A percentile compares a stretch with the other conserved stretches of the same genome.
These are phyloP conservation scores for Beverwykella pulmonaria DNA, from an alignment of 495 filamentous ascomycete species.

Conservation along the genomic window DNA sequence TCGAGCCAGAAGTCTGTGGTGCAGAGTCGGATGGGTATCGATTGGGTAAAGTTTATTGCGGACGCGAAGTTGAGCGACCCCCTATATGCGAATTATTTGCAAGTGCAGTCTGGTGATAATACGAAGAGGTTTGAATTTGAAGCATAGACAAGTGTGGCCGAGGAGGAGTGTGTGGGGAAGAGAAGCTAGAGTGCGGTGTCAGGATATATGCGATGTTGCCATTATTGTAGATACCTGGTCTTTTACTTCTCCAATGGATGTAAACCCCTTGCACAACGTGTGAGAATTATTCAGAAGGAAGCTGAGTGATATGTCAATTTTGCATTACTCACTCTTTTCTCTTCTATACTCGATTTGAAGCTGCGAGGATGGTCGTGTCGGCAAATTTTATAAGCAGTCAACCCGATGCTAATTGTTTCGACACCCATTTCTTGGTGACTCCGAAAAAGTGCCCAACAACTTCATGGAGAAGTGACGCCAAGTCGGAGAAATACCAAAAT, in stretches of 20 bases:
- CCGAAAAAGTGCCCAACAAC: neutral
- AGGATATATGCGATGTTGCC: neutral
- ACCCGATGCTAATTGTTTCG: neutral
- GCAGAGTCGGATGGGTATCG: slow-evolving; percentile 48
- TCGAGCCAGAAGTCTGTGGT: slow-evolving; percentile 31
- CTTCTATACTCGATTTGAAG: too few species aligned
- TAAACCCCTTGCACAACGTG: too few species aligned
- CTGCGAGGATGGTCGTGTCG: too few species aligned
- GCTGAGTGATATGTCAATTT: too few species aligned
- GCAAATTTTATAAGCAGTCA: neutral
- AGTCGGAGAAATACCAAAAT: neutral
- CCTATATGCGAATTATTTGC: slow-evolving; percentile 51
- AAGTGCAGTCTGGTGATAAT: slow-evolving; percentile 33
- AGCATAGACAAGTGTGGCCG: neutral
- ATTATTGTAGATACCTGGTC: neutral
- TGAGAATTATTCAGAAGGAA: too few species aligned
- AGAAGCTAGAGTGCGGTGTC: neutral
- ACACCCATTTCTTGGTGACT: neutral
- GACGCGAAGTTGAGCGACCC: slow-evolving; percentile 46
- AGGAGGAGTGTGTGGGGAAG: neutral
- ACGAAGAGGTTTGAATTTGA: slow-evolving; percentile 11
- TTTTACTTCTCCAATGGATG: neutral
- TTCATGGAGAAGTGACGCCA: neutral
- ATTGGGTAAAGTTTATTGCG: slow-evolving; percentile 49
- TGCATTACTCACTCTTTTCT: too few species aligned